These are phyloP conservation scores for Venturia nashicola DNA, from an alignment of 2,329 filamentous ascomycete species.

Conservation along the genomic window DNA sequence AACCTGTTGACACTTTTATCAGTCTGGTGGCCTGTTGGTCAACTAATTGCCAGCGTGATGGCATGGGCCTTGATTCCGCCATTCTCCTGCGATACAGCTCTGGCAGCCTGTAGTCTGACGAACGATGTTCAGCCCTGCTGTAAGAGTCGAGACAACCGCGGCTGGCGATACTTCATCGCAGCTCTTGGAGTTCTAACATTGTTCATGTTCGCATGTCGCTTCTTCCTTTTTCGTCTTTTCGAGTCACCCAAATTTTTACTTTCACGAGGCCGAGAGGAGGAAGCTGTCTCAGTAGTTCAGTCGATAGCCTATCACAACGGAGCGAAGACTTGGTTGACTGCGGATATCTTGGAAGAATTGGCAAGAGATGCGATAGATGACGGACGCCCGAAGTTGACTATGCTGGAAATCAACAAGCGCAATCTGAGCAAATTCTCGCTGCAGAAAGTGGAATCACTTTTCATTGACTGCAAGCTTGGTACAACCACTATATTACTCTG, in stretches of 20 bases:
- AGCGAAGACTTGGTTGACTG: conserved; percentile 43
- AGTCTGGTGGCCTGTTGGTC: conserved; percentile 77
- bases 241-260: conserved; percentile 80
- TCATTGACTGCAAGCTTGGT: conserved; percentile 34
- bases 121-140: conserved; percentile 25
- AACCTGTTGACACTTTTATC: conserved; percentile 68
- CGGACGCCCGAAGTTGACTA: conserved; percentile 27
- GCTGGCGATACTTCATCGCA: conserved; percentile 64
- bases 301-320: conserved; percentile 63
- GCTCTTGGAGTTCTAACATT: conserved; percentile 63
- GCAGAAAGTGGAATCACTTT: conserved; percentile 54
- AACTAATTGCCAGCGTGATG: conserved; percentile 48
- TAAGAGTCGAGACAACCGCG: conserved; percentile 44
- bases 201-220: conserved; percentile 64
- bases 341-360: conserved; percentile 48
- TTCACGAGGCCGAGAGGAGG: conserved; percentile 60
- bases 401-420: conserved; percentile 39
- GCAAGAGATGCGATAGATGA: conserved; percentile 31
- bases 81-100: conserved; percentile 38
- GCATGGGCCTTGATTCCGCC: conserved; percentile 67
- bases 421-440: conserved; percentile 55
- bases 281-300: conserved; percentile 70
- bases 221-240: conserved; percentile 69
- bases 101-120: conserved; percentile 20
- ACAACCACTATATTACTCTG: conserved; percentile 45